These are phyloP conservation scores for Populus pruinosa DNA, from an alignment of 345 rosid genomes.

Conservation along the genomic window DNA sequence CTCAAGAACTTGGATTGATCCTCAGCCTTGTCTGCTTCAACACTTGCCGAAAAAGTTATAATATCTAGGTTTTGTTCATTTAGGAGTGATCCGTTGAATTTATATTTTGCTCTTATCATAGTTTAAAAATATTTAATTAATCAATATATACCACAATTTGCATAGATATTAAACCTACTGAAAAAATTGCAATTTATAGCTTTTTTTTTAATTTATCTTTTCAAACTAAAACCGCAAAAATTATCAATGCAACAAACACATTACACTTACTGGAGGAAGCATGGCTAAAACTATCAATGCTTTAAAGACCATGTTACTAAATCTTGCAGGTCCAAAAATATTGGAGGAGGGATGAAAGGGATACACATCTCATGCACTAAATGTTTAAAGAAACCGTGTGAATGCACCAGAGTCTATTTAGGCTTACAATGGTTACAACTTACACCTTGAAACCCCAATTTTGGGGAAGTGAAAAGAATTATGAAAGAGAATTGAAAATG, in stretches of 20 bases:
- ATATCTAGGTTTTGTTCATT: too few species aligned
- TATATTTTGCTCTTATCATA: too few species aligned
- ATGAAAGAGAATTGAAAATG: constrained; percentile 4
- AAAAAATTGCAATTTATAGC: too few species aligned
- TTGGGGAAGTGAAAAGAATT: constrained; percentile 5
- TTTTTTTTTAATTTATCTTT: too few species aligned
- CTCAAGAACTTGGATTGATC: too few species aligned
- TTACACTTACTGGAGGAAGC: background rate
- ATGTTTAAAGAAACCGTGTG: background rate
- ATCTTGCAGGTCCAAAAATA: background rate
- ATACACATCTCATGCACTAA: background rate
- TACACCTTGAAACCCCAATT: background rate
- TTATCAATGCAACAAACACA: too few species aligned
- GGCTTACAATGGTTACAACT: background rate
- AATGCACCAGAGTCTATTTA: background rate
- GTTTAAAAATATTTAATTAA: too few species aligned
- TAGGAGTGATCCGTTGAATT: too few species aligned
- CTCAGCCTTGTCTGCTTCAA: background rate
- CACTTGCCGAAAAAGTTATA: background rate
- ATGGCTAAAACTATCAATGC: background rate
- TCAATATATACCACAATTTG: too few species aligned
- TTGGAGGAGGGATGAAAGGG: background rate
- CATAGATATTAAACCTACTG: too few species aligned
- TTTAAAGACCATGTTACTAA: background rate
- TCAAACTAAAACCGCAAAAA: too few species aligned